These are phyloP conservation scores for Fusarium incarnatum DNA, from an alignment of 2,329 filamentous ascomycete species.

Conservation along the genomic window DNA sequence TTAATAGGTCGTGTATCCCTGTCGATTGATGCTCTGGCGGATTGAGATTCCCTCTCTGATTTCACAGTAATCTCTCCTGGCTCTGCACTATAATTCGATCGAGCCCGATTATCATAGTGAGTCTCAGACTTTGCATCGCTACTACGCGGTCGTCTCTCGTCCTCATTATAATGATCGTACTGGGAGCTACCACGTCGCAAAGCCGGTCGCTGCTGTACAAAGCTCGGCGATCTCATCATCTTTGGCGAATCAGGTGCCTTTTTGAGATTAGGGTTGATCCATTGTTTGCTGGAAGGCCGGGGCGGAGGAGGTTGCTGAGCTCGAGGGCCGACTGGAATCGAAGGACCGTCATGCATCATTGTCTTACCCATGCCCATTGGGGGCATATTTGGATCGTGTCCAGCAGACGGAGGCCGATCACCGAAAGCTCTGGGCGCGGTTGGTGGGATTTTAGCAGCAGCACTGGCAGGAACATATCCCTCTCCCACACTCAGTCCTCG, in stretches of 20 bases:
- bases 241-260: slow-evolving; percentile 66
- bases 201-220: slow-evolving; percentile 57
- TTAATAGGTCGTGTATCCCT: slow-evolving; percentile 36
- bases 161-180: slow-evolving; percentile 54
- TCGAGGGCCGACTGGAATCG: slow-evolving; percentile 66
- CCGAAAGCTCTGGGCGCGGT: slow-evolving; percentile 65
- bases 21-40: slow-evolving; percentile 45
- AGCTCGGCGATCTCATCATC: slow-evolving; percentile 62
- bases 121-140: slow-evolving; percentile 64
- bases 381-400: slow-evolving; percentile 51
- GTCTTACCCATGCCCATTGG: slow-evolving; percentile 58
- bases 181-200: slow-evolving; percentile 53
- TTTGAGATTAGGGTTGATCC: slow-evolving; percentile 67
- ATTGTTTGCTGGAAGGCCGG: slow-evolving; percentile 69
- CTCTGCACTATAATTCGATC: slow-evolving; percentile 58
- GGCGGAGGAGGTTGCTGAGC: slow-evolving; percentile 59
- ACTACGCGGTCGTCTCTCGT: slow-evolving; percentile 62
- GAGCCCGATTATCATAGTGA: slow-evolving; percentile 53
- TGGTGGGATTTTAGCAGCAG: slow-evolving; percentile 62
- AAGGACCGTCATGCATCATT: slow-evolving; percentile 56
- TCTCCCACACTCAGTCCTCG: slow-evolving; percentile 54
- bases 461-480: slow-evolving; percentile 45
- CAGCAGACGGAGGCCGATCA: slow-evolving; percentile 61
- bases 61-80: slow-evolving; percentile 60
- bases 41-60: slow-evolving; percentile 55